A percentile compares a stretch with the other conserved stretches of the same genome.
phyloP scores from a whole-genome alignment of 176 grass and related monocot species.

The Microstegium vimineum region DNA sequence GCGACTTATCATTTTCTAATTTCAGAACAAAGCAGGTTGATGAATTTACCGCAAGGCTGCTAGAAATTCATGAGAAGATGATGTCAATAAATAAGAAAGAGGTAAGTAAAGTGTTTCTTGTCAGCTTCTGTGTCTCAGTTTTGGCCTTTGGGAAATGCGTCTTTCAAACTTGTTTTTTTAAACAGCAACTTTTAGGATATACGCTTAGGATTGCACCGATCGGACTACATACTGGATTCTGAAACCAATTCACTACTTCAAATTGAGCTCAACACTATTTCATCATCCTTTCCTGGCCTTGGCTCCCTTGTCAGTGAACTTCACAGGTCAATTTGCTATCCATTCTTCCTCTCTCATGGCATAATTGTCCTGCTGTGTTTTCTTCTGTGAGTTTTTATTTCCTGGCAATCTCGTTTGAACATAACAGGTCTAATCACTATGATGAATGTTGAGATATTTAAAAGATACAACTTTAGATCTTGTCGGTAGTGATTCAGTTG shows the following conservation, averaged over 20 bases:
- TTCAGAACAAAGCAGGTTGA: conserved; percentile 87
- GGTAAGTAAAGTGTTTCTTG: conserved; percentile 30
- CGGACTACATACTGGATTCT: conserved; percentile 97
- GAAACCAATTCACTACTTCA: conserved; percentile 86
- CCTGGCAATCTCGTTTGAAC: neutral
- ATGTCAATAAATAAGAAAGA: conserved; percentile 72
- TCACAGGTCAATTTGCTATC: conserved; percentile 63
- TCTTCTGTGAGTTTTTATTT: neutral
- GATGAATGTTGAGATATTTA: neutral
- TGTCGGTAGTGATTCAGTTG: neutral
- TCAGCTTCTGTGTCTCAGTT: neutral
- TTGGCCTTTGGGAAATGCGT: neutral
- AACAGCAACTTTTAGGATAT: conserved; percentile 86
- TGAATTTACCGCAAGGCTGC: conserved; percentile 71
- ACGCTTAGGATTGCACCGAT: conserved; percentile 88
- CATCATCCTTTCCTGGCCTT: conserved; percentile 94
- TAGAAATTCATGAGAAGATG: conserved; percentile 89
- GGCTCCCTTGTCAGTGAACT: conserved; percentile 74
- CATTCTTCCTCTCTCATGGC: neutral
- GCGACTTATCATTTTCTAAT: neutral
- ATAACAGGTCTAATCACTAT: neutral
- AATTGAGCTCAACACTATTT: conserved; percentile 95
- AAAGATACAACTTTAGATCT: neutral
- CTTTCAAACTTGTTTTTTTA: neutral
- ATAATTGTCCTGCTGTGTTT: neutral